phyloP scores from a whole-genome alignment of 2,329 filamentous ascomycete genomes.

The Paecilomyces sp. region DNA sequence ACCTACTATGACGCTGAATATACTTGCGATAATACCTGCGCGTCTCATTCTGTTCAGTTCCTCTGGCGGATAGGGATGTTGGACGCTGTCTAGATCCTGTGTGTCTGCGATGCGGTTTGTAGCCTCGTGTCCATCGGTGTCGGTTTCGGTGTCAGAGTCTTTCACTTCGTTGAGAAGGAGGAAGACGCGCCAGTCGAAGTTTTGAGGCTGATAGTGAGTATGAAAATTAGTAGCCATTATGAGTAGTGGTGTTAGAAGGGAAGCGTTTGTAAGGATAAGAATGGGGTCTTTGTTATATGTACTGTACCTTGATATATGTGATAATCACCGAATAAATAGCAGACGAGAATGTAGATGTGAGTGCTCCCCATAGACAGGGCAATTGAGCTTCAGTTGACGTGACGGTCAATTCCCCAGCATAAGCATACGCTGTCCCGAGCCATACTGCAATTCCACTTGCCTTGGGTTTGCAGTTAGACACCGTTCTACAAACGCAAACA shows the following conservation, averaged over 20 bases:
- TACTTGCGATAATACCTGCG: slow-evolving; percentile 12
- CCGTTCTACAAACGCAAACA: background rate
- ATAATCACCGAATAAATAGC: slow-evolving; percentile 34
- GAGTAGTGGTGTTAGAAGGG: too few species aligned
- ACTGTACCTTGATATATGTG: slow-evolving; percentile 4
- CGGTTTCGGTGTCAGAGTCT: background rate
- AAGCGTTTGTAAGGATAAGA: too few species aligned
- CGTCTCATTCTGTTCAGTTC: slow-evolving; percentile 11
- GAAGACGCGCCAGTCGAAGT: slow-evolving; percentile 5
- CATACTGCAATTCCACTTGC: slow-evolving; percentile 27
- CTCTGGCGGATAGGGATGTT: slow-evolving; percentile 10
- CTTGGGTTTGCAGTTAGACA: background rate
- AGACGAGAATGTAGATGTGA: slow-evolving; percentile 35
- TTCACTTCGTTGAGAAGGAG: slow-evolving; percentile 4
- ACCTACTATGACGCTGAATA: slow-evolving; percentile 14
- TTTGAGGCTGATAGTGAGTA: slow-evolving; percentile 1
- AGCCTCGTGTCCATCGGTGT: background rate
- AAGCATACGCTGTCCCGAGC: slow-evolving; percentile 25
- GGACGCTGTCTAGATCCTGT: slow-evolving; percentile 8
- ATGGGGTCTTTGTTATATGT: background rate
- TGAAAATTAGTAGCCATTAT: too few species aligned
- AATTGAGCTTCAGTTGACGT: slow-evolving; percentile 17
- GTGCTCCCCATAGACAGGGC: slow-evolving; percentile 8
- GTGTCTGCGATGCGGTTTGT: background rate
- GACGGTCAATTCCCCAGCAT: slow-evolving; percentile 27